Conservation (phyloP, 371 early-diverging fungal genomes). For the Mortierella sp. region DNA sequence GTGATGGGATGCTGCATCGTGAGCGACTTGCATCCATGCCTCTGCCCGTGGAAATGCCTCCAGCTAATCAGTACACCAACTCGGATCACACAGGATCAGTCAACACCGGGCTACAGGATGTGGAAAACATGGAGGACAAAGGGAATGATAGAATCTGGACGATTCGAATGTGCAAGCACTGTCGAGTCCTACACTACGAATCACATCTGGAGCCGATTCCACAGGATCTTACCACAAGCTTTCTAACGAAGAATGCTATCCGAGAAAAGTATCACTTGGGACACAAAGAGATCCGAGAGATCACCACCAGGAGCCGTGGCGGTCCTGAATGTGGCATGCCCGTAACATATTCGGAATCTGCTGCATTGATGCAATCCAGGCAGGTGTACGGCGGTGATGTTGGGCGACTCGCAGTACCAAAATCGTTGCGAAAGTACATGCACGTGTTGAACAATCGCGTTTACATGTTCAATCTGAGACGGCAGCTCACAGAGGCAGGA, state of each 20-base stretch:
- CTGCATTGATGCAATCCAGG: neutral
- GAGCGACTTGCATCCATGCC: conserved; percentile 20
- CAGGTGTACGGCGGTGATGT: conserved; percentile 22
- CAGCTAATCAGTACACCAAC: no score
- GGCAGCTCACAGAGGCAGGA: neutral
- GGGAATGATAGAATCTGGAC: conserved; percentile 3
- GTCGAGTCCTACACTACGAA: conserved; percentile 7
- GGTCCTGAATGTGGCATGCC: neutral
- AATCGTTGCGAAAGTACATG: neutral
- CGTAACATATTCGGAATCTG: conserved; percentile 9
- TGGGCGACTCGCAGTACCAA: conserved; percentile 1
- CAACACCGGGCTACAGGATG: neutral
- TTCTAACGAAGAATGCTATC: neutral
- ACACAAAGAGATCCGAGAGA: neutral
- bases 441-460: neutral
- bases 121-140: neutral
- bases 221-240: neutral
- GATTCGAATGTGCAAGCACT: conserved; percentile 9
- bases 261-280: conserved; percentile 10
- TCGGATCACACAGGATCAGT: no score
- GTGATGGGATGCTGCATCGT: neutral
- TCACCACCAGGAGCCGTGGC: neutral
- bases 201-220: conserved; percentile 7
- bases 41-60: neutral
- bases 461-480: conserved; percentile 2